Evolutionary conservation across 2,329 filamentous ascomycete genomes (phyloP), one percentile per base, ranked within the genome.

Genomic region (Fusarium pseudograminearum): DNA sequence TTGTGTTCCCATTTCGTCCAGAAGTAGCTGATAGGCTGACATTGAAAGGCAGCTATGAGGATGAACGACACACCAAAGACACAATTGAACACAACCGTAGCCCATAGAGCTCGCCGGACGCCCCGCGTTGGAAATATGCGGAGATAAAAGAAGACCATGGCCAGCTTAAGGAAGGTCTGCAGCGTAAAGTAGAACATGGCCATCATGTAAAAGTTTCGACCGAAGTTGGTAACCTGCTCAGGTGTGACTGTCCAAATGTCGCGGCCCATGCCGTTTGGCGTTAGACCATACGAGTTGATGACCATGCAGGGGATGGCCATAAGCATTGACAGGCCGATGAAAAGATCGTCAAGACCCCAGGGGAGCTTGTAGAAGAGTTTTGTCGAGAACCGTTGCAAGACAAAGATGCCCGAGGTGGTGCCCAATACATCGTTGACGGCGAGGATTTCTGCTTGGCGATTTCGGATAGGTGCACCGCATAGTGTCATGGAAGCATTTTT

Each of bases 131-230:
- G 84, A 65, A 89, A 89, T 59, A 89, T 84, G 55, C 84, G 82
- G 10, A 86, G 76, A 70, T 87, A 88, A 74, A 89, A 87, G 70
- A 85, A 80, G 1, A 89, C 76, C 26, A 89, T 78, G 1, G 85
- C 82, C 7, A 86, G 74, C 66, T 88, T 87, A n/a, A 85, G 78
- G 31, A 85, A 74, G 3, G 82, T 76, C 16, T 86, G 74, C 12
- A 83, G 76, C 4, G 76, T 55, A 70, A 87, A 85, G 73, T 88
- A 86, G 30, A 85, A 51, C 10, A 78, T 65, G 34, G 82, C 80
- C 70, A 80, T 78, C 63, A 80, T 71, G 69, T 82, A 86, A 30
- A 86, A 81, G 68, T 76, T 81, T 34, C 78, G 45, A 9, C 80
- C 73, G 33, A 87, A 84, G 2, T 73, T 72, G 34, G 80, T 83